Base-by-base conservation (phyloP, 2,329 filamentous ascomycete genomes). In the Immersiporthe knoxdaviesiana region DNA sequence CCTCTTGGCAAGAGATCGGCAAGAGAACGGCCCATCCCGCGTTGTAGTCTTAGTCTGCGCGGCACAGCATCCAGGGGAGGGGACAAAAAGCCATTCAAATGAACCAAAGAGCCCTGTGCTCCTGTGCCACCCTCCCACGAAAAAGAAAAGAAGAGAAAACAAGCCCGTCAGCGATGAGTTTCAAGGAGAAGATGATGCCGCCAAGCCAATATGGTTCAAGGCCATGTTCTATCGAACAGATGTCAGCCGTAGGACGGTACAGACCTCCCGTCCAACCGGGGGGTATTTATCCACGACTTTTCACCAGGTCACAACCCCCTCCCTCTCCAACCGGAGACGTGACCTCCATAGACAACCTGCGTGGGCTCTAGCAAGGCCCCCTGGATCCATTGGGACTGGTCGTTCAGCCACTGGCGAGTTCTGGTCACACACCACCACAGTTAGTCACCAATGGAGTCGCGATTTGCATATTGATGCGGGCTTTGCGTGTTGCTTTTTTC, bases 281-380 rank as follows among this genome's bases (percentile, higher is more conserved):
- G 62, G 44, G 62, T 24, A 63, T 63, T 63, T 52, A 63, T 63
- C 62, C 62, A 35, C 30, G 62, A 16, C 44, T 30, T 30, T 32
- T 27, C 21, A 21, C 62, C 35, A 35, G 62, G 27, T 63, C 21
- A 59, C 37, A 54, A 16, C 44, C 59, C 59, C n/a, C n/a, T n/a
- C n/a, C n/a, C n/a, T n/a, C n/a, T n/a, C n/a, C n/a, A n/a, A 62
- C 24, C 44, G 35, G 37, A 27, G 59, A 27, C 59, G 59, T 63
- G 24, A 30, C 32, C 50, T n/a, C 41, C 44, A 63, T 63, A 21
- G 32, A 50, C 32, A 21, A 21, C 14, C 18, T 37, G 24, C 44
- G 54, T 63, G 21, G 18, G 41, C 18, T 35, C 18, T 63, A 52
- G 27, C 44, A 52, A 35, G 16, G 16, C 27, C 18, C 41, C 62